Base-by-base conservation (phyloP, 2,329 filamentous ascomycete genomes). In the Aspergillus fructus region DNA sequence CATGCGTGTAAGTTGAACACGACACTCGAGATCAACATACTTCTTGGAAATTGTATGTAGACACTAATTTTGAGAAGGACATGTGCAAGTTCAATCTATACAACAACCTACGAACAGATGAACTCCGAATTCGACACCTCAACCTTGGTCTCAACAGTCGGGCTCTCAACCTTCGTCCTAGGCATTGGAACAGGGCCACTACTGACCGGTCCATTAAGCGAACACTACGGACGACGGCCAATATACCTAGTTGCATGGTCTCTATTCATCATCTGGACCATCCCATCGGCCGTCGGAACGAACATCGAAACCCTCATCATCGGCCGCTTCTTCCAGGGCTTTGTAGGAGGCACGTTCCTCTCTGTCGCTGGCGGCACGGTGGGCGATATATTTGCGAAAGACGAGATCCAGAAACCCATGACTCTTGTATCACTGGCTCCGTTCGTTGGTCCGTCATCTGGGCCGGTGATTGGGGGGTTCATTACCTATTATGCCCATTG, bases 301-400 rank as follows among this genome's bases (percentile, higher is more conserved):
- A 93, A 93, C 67, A 88, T 91, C 17, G 77, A 84, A 63, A 93
- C 90, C 8, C 84, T 94, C 77, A 75, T 96, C 48, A 77, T 94
- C 8, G 81, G 82, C 4, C 84, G 91, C 5, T 94, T 96, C 70
- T 80, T 96, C 51, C 66, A 67, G 56, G 72, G 72, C 6, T 53
- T 76, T n/a, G 66, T 68, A 5, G 71, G 73, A 13, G 78, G 76
- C 55, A 80, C 81, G 0, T 83, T 84, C 56, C 65, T 83, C 37
- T 79, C 74, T 53, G 90, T 96, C 1, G 88, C 90, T 0, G 91
- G 91, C 92, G 63, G 56, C 4, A 65, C 63, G 0, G 56, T 62
- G 9, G 49, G 58, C 2, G 63, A 64, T 52, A 41, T 65, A 9
- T 65, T 62, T 39, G 34, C 45, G 37, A 49, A 47, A 5, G 39